Percentiles rank a stretch among this genome's conserved stretches.
Evolutionary conservation across 495 filamentous ascomycete genomes (phyloP).

Genomic region (Aspergillus indologenus): DNA sequence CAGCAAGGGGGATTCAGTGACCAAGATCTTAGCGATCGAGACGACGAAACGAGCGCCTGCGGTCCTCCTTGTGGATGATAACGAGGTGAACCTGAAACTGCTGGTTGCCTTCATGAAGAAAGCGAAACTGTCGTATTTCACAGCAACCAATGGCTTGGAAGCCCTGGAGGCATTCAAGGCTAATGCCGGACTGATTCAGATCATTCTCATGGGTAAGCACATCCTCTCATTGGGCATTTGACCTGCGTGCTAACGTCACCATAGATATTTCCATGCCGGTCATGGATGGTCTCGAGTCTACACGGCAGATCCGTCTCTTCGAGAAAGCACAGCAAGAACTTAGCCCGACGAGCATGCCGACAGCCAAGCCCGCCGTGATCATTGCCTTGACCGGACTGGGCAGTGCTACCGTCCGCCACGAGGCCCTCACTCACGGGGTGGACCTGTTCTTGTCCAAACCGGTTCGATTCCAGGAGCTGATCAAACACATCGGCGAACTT

Average conservation of each 20-base stretch:
- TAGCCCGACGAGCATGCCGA: neutral
- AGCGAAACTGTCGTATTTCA: neutral
- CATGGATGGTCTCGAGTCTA: slow-evolving; percentile 16
- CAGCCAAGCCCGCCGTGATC: slow-evolving; percentile 6
- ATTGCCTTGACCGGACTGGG: slow-evolving; percentile 11
- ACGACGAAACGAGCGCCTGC: neutral
- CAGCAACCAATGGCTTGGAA: slow-evolving; percentile 12
- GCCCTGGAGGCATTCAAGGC: slow-evolving; percentile 12
- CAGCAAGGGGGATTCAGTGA: neutral
- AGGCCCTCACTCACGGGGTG: slow-evolving; percentile 12
- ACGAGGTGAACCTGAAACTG: slow-evolving; percentile 15
- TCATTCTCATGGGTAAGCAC: slow-evolving; percentile 15
- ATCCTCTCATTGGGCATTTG: neutral
- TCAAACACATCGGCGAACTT: slow-evolving; percentile 8
- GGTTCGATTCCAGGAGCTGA: slow-evolving; percentile 9
- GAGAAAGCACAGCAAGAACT: slow-evolving; percentile 6
- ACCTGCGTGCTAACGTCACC: neutral
- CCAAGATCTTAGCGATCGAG: slow-evolving; percentile 3
- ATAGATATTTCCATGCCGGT: slow-evolving; percentile 20
- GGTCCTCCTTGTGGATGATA: slow-evolving; percentile 16
- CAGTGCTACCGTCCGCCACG: slow-evolving; percentile 7
- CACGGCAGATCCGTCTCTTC: slow-evolving; percentile 12
- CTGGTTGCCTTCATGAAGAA: slow-evolving; percentile 16
- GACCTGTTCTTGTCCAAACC: slow-evolving; percentile 15
- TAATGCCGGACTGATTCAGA: slow-evolving; percentile 3